Conservation (phyloP, 2,329 filamentous ascomycete species). For the Elsinoe arachidis region DNA sequence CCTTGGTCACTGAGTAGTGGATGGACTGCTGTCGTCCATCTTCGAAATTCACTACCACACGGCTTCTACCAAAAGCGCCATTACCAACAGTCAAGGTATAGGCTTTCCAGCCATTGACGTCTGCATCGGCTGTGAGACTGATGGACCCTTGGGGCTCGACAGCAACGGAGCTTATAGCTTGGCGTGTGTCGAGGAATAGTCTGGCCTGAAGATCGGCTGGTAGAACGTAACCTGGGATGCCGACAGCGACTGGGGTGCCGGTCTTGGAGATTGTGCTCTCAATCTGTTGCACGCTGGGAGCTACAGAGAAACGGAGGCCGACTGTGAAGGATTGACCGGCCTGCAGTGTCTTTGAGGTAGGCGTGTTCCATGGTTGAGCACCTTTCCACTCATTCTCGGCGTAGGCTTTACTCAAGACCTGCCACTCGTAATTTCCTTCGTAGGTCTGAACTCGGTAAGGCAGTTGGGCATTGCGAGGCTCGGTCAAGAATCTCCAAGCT, state of each 20-base stretch:
- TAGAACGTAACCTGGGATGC: constrained; percentile 48
- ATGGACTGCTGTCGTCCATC: constrained; percentile 44
- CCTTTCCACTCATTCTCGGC: constrained; percentile 48
- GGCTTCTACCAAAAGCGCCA: constrained; percentile 42
- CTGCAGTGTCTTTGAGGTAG: constrained; percentile 39
- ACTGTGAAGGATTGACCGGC: constrained; percentile 40
- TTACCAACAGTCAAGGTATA: constrained; percentile 39
- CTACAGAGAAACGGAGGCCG: constrained; percentile 45
- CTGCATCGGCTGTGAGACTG: constrained; percentile 24
- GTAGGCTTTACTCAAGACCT: constrained; percentile 46
- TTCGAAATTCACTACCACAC: constrained; percentile 41
- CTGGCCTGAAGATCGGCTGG: constrained; percentile 39
- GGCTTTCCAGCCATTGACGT: constrained; percentile 18
- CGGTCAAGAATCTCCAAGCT: constrained; percentile 46
- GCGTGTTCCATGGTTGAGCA: constrained; percentile 46
- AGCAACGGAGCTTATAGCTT: constrained; percentile 34
- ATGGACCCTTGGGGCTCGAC: constrained; percentile 34
- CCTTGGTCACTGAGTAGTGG: constrained; percentile 49
- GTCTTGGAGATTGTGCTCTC: constrained; percentile 38
- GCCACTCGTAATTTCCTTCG: constrained; percentile 55
- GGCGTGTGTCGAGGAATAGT: constrained; percentile 38
- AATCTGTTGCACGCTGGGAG: constrained; percentile 38
- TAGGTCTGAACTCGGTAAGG: constrained; percentile 47
- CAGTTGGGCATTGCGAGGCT: constrained; percentile 32
- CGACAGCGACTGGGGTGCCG: constrained; percentile 42